A percentile compares a stretch with the other conserved stretches of the same genome.
Evolutionary conservation across 164 flowering plant genomes (phyloP).

Genomic region (Dillenia turbinata): DNA sequence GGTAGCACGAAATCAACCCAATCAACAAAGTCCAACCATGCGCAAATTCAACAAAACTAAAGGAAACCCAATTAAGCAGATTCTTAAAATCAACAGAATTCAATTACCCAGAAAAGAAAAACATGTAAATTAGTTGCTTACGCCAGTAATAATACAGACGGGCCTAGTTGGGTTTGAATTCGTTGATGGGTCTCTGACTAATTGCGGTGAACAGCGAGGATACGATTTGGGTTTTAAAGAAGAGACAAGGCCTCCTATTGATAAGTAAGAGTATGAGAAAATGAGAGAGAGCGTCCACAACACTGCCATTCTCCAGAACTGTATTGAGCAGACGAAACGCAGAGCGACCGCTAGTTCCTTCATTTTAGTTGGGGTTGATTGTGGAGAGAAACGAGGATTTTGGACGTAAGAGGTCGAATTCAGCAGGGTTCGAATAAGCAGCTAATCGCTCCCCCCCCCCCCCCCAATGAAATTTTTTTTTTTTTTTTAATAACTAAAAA

Average conservation of each 20-base stretch:
- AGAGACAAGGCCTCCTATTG: conserved; percentile 13
- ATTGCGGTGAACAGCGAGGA: conserved; percentile 22
- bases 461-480: too few relatives aligned
- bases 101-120: not conserved
- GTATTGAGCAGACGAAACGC: conserved; percentile 26
- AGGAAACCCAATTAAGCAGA: not conserved
- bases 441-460: too few relatives aligned
- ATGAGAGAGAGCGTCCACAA: conserved; percentile 53
- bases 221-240: conserved; percentile 14
- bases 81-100: not conserved
- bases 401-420: too few relatives aligned
- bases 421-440: too few relatives aligned
- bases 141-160: conserved; percentile 83
- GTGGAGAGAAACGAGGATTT: too few relatives aligned
- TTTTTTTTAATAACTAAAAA: too few relatives aligned
- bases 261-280: conserved; percentile 37
- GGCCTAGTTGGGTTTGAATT: conserved; percentile 22
- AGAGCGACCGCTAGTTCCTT: conserved; percentile 21
- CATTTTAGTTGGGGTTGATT: not conserved
- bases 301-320: conserved; percentile 65
- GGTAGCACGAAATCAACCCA: too few relatives aligned
- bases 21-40: too few relatives aligned
- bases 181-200: not conserved
- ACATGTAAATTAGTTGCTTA: conserved; percentile 18
- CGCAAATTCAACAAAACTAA: not conserved